Percentiles rank a stretch among this genome's conserved stretches.
phyloP scores from a whole-genome alignment of 2,329 filamentous ascomycete species.

The Calonectria multiphialidica region DNA sequence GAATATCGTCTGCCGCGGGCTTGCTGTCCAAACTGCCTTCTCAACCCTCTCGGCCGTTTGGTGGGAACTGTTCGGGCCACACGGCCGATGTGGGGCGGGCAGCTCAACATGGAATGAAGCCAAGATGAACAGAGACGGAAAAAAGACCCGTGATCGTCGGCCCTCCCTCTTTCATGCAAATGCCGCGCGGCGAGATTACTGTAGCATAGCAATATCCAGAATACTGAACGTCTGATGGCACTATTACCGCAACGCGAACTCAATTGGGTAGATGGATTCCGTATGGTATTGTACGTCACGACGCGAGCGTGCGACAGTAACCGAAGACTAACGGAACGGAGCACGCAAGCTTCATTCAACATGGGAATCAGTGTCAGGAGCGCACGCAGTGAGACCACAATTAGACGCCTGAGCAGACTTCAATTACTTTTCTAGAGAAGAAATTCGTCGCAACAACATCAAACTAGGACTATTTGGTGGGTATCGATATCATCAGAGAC shows the following conservation, averaged over 20 bases:
- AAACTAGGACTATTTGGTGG: slow-evolving; percentile 42
- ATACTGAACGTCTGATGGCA: background rate
- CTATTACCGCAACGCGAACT: background rate
- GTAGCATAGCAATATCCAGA: background rate
- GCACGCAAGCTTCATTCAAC: background rate
- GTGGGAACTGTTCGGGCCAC: slow-evolving; percentile 1
- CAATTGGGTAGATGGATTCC: background rate
- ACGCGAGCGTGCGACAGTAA: background rate
- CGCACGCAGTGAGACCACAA: background rate
- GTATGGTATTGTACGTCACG: background rate
- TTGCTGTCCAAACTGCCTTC: background rate
- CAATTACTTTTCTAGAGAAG: slow-evolving; percentile 20
- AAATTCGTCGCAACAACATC: slow-evolving; percentile 21
- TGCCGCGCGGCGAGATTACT: background rate
- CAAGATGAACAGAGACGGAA: background rate
- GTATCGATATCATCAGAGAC: slow-evolving; percentile 48
- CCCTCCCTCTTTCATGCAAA: background rate
- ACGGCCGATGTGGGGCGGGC: slow-evolving; percentile 15
- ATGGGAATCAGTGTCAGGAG: background rate
- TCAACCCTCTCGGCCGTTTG: background rate
- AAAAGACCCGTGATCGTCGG: background rate
- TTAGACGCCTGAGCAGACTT: slow-evolving; percentile 21
- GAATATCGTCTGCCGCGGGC: background rate
- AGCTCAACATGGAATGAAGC: background rate
- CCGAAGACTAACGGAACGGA: background rate